These are phyloP conservation scores for Triticum urartu DNA, from an alignment of 176 grass and related monocot genomes.

Conservation along the genomic window DNA sequence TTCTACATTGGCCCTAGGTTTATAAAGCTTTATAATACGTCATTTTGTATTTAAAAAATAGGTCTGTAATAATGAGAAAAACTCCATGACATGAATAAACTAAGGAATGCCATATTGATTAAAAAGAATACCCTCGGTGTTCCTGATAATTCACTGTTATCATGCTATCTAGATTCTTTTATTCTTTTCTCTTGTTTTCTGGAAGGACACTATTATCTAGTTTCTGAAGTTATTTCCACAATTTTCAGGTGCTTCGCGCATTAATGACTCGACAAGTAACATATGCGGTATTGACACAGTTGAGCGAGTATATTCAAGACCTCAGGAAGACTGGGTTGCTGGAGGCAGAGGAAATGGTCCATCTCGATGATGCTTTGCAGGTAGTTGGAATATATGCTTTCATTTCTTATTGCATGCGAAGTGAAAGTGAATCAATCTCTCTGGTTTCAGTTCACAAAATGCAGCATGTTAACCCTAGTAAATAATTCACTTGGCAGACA, in stretches of 20 bases:
- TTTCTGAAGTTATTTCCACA: background rate
- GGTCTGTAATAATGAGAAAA: background rate
- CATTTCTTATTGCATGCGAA: background rate
- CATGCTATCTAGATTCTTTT: background rate
- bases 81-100: background rate
- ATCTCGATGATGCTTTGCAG: slow-evolving; percentile 79
- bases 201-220: background rate
- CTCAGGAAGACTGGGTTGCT: slow-evolving; percentile 45
- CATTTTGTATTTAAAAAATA: background rate
- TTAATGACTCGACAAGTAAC: slow-evolving; percentile 94
- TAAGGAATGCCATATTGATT: background rate
- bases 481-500: slow-evolving; percentile 59
- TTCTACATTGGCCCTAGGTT: background rate
- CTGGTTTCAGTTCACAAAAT: no score
- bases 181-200: background rate
- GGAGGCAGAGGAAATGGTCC: slow-evolving; percentile 68
- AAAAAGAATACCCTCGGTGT: background rate
- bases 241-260: slow-evolving; percentile 71
- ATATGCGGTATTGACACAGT: slow-evolving; percentile 81
- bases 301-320: slow-evolving; percentile 88
- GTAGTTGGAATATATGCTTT: slow-evolving; percentile 38
- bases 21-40: background rate
- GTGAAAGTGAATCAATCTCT: background rate
- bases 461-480: slow-evolving; percentile 3
- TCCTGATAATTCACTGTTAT: background rate